Evolutionary conservation across 768 basidiomycete species (phyloP).

Genomic region (Tremella yokohamensis): DNA sequence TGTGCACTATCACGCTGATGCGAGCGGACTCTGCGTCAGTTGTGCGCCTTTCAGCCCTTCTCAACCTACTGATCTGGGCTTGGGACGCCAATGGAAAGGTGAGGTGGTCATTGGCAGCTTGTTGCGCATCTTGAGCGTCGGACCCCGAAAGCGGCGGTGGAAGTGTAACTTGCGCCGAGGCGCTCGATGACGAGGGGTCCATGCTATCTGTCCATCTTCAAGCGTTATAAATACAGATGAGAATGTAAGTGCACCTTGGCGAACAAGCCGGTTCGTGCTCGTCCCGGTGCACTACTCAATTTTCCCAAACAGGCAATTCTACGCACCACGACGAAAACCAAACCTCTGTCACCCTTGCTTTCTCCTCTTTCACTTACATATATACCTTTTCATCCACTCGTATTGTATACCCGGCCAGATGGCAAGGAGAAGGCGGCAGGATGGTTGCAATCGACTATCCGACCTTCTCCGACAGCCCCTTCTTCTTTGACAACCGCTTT

Average conservation of each 20-base stretch:
- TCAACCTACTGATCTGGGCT: slow-evolving; percentile 34
- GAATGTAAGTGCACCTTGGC: too few species aligned
- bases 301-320: slow-evolving; percentile 5
- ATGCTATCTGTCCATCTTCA: slow-evolving; percentile 5
- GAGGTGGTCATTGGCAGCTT: slow-evolving; percentile 9
- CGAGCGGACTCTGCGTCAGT: slow-evolving; percentile 33
- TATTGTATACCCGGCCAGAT: neutral
- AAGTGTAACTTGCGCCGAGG: slow-evolving; percentile 15
- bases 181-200: slow-evolving; percentile 20
- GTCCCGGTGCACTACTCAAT: neutral
- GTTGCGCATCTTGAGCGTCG: neutral
- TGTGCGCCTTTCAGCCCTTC: too few species aligned
- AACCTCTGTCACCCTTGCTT: neutral
- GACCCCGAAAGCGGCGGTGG: slow-evolving; percentile 11
- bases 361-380: neutral
- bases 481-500: slow-evolving; percentile 47
- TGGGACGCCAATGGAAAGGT: slow-evolving; percentile 34
- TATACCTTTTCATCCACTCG: neutral
- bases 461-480: slow-evolving; percentile 51
- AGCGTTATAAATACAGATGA: too few species aligned
- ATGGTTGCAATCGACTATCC: slow-evolving; percentile 21
- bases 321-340: neutral
- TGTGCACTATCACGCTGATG: slow-evolving; percentile 48
- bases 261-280: too few species aligned
- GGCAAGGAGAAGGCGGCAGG: slow-evolving; percentile 13